phyloP scores from a whole-genome alignment of 495 filamentous ascomycete species.

The Daldinia childiae region DNA sequence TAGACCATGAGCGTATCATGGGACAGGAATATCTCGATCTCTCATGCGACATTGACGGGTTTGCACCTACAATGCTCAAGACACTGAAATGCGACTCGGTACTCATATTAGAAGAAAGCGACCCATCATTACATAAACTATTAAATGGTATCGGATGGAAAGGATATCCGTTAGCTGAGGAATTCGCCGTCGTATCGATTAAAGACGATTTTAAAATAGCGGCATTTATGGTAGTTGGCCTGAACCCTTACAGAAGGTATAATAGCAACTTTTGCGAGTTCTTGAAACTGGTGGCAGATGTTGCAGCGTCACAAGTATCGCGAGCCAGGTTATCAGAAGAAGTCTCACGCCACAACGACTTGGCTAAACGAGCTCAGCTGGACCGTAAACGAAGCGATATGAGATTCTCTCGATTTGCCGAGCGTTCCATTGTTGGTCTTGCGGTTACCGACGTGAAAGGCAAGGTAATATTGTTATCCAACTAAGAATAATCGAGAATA shows the following conservation, averaged over 20 bases:
- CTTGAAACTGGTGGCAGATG: conserved; percentile 27
- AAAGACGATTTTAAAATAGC: conserved; percentile 49
- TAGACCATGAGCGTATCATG: conserved; percentile 64
- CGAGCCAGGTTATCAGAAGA: conserved; percentile 35
- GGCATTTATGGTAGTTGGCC: conserved; percentile 56
- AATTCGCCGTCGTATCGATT: conserved; percentile 49
- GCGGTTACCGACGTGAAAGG: conserved; percentile 31
- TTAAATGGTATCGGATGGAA: conserved; percentile 52
- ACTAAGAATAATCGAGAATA: neutral
- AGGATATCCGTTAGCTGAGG: conserved; percentile 46
- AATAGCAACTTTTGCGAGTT: conserved; percentile 49
- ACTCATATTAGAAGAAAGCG: conserved; percentile 24
- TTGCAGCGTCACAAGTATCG: conserved; percentile 27
- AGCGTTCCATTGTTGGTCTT: conserved; percentile 38
- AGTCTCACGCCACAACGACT: conserved; percentile 34
- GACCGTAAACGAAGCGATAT: conserved; percentile 36
- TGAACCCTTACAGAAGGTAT: conserved; percentile 57
- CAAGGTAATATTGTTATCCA: conserved; percentile 12
- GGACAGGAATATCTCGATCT: conserved; percentile 64
- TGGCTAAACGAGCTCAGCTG: conserved; percentile 31
- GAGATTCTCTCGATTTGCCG: conserved; percentile 39
- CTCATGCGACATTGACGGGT: conserved; percentile 62
- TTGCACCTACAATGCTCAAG: conserved; percentile 66
- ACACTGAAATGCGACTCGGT: conserved; percentile 54
- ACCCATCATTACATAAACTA: conserved; percentile 38